Percentiles rank a stretch among this genome's conserved stretches.
phyloP scores from a whole-genome alignment of 441 rosid species.

The Populus hybrid region DNA sequence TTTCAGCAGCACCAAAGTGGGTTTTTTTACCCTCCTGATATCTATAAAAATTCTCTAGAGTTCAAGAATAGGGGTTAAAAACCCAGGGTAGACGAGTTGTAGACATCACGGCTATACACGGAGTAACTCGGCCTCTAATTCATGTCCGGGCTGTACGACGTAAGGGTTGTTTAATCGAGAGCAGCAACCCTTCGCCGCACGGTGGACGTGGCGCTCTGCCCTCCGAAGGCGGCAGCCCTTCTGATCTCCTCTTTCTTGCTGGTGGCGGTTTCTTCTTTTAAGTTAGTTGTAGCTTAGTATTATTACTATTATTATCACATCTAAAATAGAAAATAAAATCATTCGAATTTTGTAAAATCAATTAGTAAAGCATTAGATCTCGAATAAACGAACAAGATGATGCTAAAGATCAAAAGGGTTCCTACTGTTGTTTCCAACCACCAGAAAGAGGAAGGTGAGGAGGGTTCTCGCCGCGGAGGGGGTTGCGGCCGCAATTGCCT shows the following conservation, averaged over 20 bases:
- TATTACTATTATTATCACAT: neutral
- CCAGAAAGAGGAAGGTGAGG: conserved; percentile 69
- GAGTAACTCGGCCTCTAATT: conserved; percentile 46
- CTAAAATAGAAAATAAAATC: neutral
- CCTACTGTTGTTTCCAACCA: conserved; percentile 81
- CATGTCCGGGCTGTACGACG: conserved; percentile 86
- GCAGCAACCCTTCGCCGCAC: conserved; percentile 95
- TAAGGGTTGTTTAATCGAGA: conserved; percentile 68
- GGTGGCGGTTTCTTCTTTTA: conserved; percentile 66
- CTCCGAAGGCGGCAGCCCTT: conserved; percentile 99
- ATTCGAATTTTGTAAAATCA: neutral
- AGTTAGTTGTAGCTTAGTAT: conserved; percentile 13
- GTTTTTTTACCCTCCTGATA: too few species aligned
- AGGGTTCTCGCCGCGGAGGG: conserved; percentile 37
- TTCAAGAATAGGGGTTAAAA: conserved; percentile 31
- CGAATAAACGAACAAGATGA: conserved; percentile 10
- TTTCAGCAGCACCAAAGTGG: neutral
- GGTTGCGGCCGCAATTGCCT: conserved; percentile 91
- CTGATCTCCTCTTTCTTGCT: conserved; percentile 98
- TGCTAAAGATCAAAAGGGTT: conserved; percentile 73
- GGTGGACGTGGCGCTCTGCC: conserved; percentile 99
- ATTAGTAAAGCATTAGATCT: conserved; percentile 31
- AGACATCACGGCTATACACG: conserved; percentile 93
- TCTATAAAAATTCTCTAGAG: neutral
- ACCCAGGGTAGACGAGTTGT: conserved; percentile 53